phyloP scores from a whole-genome alignment of 2,329 filamentous ascomycete species.

The Penicillium sp. region DNA sequence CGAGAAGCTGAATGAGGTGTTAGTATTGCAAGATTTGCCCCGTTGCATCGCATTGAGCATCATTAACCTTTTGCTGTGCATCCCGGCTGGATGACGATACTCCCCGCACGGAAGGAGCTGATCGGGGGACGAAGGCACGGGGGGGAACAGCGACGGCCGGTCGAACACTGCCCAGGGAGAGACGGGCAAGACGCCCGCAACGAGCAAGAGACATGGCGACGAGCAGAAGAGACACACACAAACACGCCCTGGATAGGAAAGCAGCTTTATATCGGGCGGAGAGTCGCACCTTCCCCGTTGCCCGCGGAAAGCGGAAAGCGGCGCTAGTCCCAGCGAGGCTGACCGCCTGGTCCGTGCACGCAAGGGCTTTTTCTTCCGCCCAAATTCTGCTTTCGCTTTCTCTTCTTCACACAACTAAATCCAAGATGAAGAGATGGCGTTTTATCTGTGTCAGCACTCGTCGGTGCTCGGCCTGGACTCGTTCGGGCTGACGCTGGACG shows the following conservation, averaged over 20 bases:
- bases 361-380: conserved; percentile 17
- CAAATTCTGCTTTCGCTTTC: conserved; percentile 16
- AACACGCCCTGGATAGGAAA: conserved; percentile 24
- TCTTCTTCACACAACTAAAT: conserved; percentile 43
- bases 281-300: conserved; percentile 30
- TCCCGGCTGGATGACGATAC: conserved; percentile 41
- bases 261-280: conserved; percentile 20
- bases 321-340: conserved; percentile 24
- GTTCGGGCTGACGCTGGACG: conserved; percentile 30
- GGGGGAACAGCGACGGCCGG: conserved; percentile 19
- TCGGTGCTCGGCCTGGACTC: conserved; percentile 25
- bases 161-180: conserved; percentile 31
- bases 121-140: conserved; percentile 24
- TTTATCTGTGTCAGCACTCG: conserved; percentile 37
- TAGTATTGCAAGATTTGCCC: conserved; percentile 6
- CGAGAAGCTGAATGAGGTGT: conserved; percentile 62
- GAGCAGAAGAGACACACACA: conserved; percentile 7
- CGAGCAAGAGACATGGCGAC: conserved; percentile 37
- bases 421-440: conserved; percentile 42
- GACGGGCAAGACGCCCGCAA: conserved; percentile 34
- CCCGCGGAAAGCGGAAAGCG: conserved; percentile 37
- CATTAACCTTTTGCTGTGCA: conserved; percentile 42
- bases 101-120: conserved; percentile 35
- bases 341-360: conserved; percentile 24
- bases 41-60: conserved; percentile 2